These are phyloP conservation scores for Drechslera avenae DNA, from an alignment of 2,329 filamentous ascomycete genomes.

Conservation along the genomic window DNA sequence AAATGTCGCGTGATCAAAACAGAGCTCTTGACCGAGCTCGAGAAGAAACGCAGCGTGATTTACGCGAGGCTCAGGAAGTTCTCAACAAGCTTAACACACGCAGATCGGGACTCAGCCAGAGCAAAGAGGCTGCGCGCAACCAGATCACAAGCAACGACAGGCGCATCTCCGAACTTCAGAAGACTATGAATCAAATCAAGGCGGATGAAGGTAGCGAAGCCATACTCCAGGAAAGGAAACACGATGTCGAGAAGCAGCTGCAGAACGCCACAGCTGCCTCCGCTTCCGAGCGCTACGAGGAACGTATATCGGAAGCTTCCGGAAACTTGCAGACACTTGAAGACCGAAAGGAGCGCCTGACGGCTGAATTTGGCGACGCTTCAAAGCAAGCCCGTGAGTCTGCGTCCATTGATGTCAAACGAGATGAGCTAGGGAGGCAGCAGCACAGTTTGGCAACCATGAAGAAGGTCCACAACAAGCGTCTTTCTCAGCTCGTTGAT, in stretches of 20 bases:
- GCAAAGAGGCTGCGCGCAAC: slow-evolving; percentile 73
- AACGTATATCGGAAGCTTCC: slow-evolving; percentile 70
- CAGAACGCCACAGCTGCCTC: slow-evolving; percentile 67
- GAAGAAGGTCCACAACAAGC: slow-evolving; percentile 72
- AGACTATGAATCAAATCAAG: slow-evolving; percentile 71
- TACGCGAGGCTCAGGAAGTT: slow-evolving; percentile 71
- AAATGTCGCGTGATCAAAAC: slow-evolving; percentile 77
- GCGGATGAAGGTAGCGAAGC: slow-evolving; percentile 86
- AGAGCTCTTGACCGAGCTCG: slow-evolving; percentile 75
- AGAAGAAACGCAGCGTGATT: slow-evolving; percentile 73
- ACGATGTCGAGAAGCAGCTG: slow-evolving; percentile 69
- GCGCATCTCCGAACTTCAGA: slow-evolving; percentile 69
- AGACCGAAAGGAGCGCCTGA: slow-evolving; percentile 71
- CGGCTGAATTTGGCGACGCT: slow-evolving; percentile 80
- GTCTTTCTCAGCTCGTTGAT: slow-evolving; percentile 69
- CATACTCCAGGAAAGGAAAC: slow-evolving; percentile 73
- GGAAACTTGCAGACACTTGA: slow-evolving; percentile 71
- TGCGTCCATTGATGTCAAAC: slow-evolving; percentile 81
- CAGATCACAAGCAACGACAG: slow-evolving; percentile 76
- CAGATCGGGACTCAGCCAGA: slow-evolving; percentile 73
- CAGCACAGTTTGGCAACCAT: slow-evolving; percentile 79
- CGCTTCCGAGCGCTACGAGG: slow-evolving; percentile 70
- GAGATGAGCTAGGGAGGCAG: slow-evolving; percentile 76
- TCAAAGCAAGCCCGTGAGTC: slow-evolving; percentile 81
- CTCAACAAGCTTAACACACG: slow-evolving; percentile 77